phyloP scores from a whole-genome alignment of 2,329 filamentous ascomycete species.

The Penicillium vulpinum region DNA sequence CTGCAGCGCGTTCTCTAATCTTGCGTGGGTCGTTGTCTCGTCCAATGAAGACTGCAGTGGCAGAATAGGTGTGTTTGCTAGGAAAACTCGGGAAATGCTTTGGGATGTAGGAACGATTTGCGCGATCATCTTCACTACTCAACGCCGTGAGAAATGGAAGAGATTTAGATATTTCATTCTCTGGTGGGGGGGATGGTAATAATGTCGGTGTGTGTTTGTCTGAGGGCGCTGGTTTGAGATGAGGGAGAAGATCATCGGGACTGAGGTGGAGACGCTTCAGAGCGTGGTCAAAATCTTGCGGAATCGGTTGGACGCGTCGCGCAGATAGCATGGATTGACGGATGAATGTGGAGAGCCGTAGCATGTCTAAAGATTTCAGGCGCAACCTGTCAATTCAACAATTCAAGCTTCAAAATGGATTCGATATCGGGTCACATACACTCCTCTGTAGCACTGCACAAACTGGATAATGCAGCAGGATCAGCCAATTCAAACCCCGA shows the following conservation, averaged over 20 bases:
- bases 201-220: slow-evolving; percentile 28
- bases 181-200: slow-evolving; percentile 43
- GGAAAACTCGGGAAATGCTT: slow-evolving; percentile 63
- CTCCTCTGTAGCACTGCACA: slow-evolving; percentile 58
- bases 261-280: slow-evolving; percentile 34
- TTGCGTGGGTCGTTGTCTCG: slow-evolving; percentile 61
- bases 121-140: slow-evolving; percentile 49
- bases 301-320: slow-evolving; percentile 57
- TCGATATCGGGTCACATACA: slow-evolving; percentile 47
- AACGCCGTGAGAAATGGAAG: slow-evolving; percentile 54
- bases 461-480: slow-evolving; percentile 57
- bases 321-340: slow-evolving; percentile 59
- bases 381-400: slow-evolving; percentile 21
- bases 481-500: slow-evolving; percentile 58
- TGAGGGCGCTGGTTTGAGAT: slow-evolving; percentile 32
- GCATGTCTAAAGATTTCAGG: slow-evolving; percentile 50
- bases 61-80: slow-evolving; percentile 63
- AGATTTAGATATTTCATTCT: slow-evolving; percentile 38
- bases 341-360: slow-evolving; percentile 54
- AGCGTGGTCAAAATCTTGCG: slow-evolving; percentile 59
- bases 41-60: slow-evolving; percentile 59
- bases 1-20: slow-evolving; percentile 63
- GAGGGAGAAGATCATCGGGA: slow-evolving; percentile 36
- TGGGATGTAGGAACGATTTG: slow-evolving; percentile 56
- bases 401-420: slow-evolving; percentile 13